Percentiles rank a stretch among this genome's conserved stretches.
Evolutionary conservation across 2,329 filamentous ascomycete genomes (phyloP).

Genomic region (Aspergillus sojae): DNA sequence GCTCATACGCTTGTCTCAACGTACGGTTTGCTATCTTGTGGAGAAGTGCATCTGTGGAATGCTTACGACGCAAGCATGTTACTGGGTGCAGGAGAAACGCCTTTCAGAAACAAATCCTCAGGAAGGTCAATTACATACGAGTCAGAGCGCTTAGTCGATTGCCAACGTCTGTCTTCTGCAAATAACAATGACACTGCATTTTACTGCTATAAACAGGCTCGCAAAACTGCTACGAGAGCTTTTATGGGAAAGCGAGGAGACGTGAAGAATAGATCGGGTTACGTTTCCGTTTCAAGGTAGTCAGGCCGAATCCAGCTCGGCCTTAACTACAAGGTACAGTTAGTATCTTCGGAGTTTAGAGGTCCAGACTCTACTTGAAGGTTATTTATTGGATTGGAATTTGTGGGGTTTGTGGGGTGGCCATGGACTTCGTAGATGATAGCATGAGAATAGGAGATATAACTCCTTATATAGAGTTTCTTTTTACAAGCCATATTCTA

Average conservation of each 20-base stretch:
- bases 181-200: neutral
- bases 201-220: neutral
- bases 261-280: neutral
- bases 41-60: neutral
- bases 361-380: too few species aligned
- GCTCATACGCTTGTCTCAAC: neutral
- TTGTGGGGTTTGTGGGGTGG: neutral
- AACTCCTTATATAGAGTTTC: too few species aligned
- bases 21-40: neutral
- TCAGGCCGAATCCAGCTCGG: neutral
- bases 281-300: neutral
- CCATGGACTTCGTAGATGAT: neutral
- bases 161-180: neutral
- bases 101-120: neutral
- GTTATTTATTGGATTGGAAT: neutral
- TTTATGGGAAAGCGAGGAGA: neutral
- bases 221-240: neutral
- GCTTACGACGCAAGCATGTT: neutral
- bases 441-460: neutral
- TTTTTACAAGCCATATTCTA: too few species aligned
- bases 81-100: neutral
- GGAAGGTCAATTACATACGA: neutral
- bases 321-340: neutral
- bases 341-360: neutral
- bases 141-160: neutral